Base-by-base conservation (phyloP, 2,329 filamentous ascomycete species). In the Didymellaceae sp. region DNA sequence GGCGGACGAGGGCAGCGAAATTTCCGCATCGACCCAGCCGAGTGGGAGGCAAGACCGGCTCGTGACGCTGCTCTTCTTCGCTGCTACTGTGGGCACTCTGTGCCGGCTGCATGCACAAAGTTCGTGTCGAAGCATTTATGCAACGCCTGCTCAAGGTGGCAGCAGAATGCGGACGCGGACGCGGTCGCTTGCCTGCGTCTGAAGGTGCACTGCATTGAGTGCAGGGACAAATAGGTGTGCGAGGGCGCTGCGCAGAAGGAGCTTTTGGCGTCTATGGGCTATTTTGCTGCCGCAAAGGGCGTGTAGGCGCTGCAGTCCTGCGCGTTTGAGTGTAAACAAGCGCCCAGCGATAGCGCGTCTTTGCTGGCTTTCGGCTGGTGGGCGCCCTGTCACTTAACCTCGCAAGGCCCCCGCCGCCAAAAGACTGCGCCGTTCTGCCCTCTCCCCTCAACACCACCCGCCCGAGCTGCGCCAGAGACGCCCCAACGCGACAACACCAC, bases 71-170 rank as follows among this genome's bases (percentile, higher is more conserved):
- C 30, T 16, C n/a, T 32, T 2, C 21, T 28, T 41, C 46, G 54
- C 52, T 48, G 53, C 47, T 55, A 34, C 55, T 48, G 52, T 38
- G 45, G 52, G 54, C 47, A 34, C 34, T 38, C 40, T 34, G 32
- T 37, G 21, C 26, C 28, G 33, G 32, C 32, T 30, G 34, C 47
- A 31, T 37, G 44, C 32, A 43, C 32, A 47, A 47, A 50, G 34
- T 16, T 5, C 14, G 33, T 22, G 45, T 37, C 38, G 18, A n/a
- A 10, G n/a, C 26, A 28, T 16, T 44, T 50, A 40, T 50, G 46
- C 46, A 50, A 22, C 16, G 39, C 45, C 2, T 18, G 25, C 14
- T 21, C 30, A 11, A 17, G 8, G 5, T n/a, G 17, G 5, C 9
- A 26, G 11, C 1, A 22, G 6, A n/a, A 11, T 14, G 30, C 30